Evolutionary conservation across 2,329 filamentous ascomycete species (phyloP), one percentile per base, ranked within the genome.

Genomic region (Diplodia sapinea): DNA sequence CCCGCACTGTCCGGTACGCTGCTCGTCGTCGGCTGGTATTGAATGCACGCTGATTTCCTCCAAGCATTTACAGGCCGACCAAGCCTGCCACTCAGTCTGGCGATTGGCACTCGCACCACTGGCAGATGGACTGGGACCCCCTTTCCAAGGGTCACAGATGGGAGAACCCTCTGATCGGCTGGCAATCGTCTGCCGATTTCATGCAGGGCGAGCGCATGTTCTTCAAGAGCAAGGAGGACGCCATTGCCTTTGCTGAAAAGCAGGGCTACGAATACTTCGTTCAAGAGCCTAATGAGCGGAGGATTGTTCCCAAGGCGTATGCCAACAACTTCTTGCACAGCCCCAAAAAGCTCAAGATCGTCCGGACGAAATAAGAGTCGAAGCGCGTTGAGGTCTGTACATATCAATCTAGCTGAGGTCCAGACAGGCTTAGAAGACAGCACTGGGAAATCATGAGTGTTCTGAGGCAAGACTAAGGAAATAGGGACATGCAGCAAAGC

Each of bases 211-310:
- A 93, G 59, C 88, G 93, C 78, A 81, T 99, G 74, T 90, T 90
- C 80, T 99, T 99, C 86, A 91, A 91, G 80, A 86, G 85, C 74
- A 98, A 97, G 85, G 93, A 98, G 79, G 94, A 97, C 74, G 95
- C 95, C 71, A 94, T 99, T 75, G 84, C 86, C 68, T 99, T 99
- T 77, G 95, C 96, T 29, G 91, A 98, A 83, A 99, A 98, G 87
- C 95, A 99, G 81, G 95, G 96, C 43, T 99, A 99, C 79, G 94
- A 99, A 79, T 99, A 97, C 82, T 98, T 95, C 79, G 94, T 99
- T 29, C 95, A 98, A 84, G 95, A 98, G 82, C 94, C 95, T 43
- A 96, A 97, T 76, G 88, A 88, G 81, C 89, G 95, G 77, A 91
- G 90, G 76, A 90, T 97, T 74, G 83, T 88, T 17, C 92, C 93